Evolutionary conservation across 805 yeast genomes (phyloP).

Genomic region (Candida ortonii): DNA sequence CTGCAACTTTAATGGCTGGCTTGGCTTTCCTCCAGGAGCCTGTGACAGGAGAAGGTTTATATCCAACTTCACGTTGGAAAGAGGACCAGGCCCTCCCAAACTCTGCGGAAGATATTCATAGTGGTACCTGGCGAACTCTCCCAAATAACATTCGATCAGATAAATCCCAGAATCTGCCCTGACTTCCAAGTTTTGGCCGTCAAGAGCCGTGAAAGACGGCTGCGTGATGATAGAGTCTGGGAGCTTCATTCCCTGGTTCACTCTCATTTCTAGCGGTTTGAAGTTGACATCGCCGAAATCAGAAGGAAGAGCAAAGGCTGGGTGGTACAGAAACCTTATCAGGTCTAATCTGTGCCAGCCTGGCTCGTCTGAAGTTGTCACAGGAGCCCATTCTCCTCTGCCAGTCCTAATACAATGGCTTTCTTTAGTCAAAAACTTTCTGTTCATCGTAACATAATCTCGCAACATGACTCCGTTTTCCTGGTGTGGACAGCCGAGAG

Average conservation of each 20-base stretch:
- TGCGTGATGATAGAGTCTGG: conserved; percentile 34
- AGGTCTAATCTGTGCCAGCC: conserved; percentile 85
- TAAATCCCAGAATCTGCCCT: conserved; percentile 66
- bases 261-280: conserved; percentile 31
- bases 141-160: conserved; percentile 66
- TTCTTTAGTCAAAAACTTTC: conserved; percentile 79
- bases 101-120: conserved; percentile 58
- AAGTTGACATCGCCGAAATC: conserved; percentile 49
- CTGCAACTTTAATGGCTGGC: conserved; percentile 44
- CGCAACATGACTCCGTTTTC: conserved; percentile 87
- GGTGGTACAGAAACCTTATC: conserved; percentile 76
- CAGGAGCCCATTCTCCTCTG: conserved; percentile 46
- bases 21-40: conserved; percentile 32
- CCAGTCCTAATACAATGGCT: conserved; percentile 51
- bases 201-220: conserved; percentile 47
- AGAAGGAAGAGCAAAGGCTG: conserved; percentile 66
- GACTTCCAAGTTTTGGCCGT: conserved; percentile 42
- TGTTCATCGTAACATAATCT: conserved; percentile 75
- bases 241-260: conserved; percentile 32
- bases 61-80: conserved; percentile 1
- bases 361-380: conserved; percentile 63
- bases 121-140: conserved; percentile 56
- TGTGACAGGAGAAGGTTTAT: conserved; percentile 5
- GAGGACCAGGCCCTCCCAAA: conserved; percentile 53
- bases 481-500: conserved; percentile 90